phyloP scores from a whole-genome alignment of 106 monocot species.

The Dendrobium chrysotoxum region DNA sequence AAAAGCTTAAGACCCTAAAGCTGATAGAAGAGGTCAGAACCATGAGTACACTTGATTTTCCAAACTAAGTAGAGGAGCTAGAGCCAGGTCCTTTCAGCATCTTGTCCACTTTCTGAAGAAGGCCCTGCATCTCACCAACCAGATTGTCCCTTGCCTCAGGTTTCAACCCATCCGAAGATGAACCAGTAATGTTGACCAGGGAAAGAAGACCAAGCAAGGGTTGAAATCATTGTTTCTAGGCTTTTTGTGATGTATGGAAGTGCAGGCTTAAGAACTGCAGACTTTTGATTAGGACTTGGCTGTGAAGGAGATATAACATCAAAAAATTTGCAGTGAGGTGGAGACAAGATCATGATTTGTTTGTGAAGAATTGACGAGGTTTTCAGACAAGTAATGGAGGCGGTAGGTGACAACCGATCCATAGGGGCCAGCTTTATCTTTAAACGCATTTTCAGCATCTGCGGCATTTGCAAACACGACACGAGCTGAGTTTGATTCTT shows the following conservation, averaged over 20 bases:
- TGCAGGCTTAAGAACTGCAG: slow-evolving; percentile 22
- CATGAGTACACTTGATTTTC: slow-evolving; percentile 2
- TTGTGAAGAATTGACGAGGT: background rate
- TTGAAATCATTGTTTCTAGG: slow-evolving; percentile 58
- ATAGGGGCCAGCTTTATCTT: slow-evolving; percentile 16
- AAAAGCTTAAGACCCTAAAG: background rate
- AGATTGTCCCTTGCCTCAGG: slow-evolving; percentile 45
- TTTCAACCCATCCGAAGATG: slow-evolving; percentile 28
- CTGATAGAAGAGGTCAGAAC: slow-evolving; percentile 8
- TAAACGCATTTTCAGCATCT: slow-evolving; percentile 26
- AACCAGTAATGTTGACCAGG: slow-evolving; percentile 21
- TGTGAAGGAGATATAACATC: slow-evolving; percentile 22
- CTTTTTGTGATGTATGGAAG: slow-evolving; percentile 50
- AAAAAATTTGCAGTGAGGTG: slow-evolving; percentile 16
- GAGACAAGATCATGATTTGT: slow-evolving; percentile 11
- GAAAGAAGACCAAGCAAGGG: slow-evolving; percentile 21
- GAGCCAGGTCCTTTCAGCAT: slow-evolving; percentile 34
- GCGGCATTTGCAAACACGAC: slow-evolving; percentile 11
- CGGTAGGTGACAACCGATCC: slow-evolving; percentile 14
- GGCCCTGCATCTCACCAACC: slow-evolving; percentile 70
- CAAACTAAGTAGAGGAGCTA: slow-evolving; percentile 20
- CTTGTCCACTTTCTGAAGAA: slow-evolving; percentile 59
- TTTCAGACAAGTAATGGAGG: slow-evolving; percentile 10
- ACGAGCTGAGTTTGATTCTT: slow-evolving; percentile 21
- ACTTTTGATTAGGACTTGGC: slow-evolving; percentile 4